Percentiles rank a stretch among this genome's conserved stretches.
These are phyloP conservation scores for Orbilia javanica DNA, from an alignment of 2,329 filamentous ascomycete species.

Conservation along the genomic window DNA sequence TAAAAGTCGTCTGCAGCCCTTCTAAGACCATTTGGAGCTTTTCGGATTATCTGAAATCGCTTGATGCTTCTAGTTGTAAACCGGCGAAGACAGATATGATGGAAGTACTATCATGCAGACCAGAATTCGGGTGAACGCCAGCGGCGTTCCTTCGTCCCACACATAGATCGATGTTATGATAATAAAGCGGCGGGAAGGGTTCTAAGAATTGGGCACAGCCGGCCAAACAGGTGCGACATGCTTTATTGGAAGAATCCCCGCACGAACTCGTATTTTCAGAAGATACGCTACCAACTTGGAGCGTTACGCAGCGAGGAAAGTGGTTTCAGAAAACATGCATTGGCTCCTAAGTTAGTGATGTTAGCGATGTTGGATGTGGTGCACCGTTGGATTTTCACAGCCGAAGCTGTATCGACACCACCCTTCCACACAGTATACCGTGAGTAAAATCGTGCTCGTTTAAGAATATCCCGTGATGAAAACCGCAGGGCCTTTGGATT, in stretches of 20 bases:
- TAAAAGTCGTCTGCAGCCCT: neutral
- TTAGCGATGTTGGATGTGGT: too few species aligned
- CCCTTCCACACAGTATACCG: too few species aligned
- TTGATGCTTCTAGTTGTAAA: neutral
- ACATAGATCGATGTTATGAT: neutral
- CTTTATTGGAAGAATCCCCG: neutral
- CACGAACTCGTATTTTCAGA: too few species aligned
- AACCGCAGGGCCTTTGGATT: too few species aligned
- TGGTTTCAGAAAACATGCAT: too few species aligned
- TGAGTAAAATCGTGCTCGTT: too few species aligned
- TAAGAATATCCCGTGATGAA: too few species aligned
- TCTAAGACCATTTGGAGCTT: neutral
- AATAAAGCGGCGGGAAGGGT: neutral
- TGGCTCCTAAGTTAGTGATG: too few species aligned
- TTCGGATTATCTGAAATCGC: neutral
- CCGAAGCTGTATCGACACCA: too few species aligned
- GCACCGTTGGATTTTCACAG: too few species aligned
- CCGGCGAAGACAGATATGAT: too few species aligned
- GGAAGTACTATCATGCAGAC: neutral
- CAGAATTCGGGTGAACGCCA: neutral
- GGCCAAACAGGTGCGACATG: neutral
- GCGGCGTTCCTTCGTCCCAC: neutral
- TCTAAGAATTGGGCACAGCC: neutral
- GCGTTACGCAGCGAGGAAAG: too few species aligned
- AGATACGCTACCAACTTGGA: neutral